These are phyloP conservation scores for Pseudogymnoascus sp. DNA, from an alignment of 2,329 filamentous ascomycete genomes.

Conservation along the genomic window DNA sequence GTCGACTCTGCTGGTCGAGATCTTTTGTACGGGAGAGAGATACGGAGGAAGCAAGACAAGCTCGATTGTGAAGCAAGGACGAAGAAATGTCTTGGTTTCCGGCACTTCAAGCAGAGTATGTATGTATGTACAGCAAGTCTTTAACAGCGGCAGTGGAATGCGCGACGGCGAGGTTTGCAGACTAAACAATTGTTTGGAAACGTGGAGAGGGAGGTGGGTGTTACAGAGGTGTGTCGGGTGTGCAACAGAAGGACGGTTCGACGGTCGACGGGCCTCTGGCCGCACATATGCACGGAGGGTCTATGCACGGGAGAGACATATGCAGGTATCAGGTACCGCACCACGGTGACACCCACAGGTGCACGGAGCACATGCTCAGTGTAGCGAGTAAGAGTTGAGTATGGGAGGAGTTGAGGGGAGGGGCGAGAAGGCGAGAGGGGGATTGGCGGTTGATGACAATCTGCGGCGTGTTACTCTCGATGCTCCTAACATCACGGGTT, in stretches of 20 bases:
- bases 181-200: not conserved
- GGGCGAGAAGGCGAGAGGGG: not conserved
- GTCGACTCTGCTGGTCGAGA: not conserved
- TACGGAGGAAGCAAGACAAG: not conserved
- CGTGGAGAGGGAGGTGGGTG: not conserved
- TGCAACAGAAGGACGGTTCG: not conserved
- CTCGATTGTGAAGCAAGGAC: not conserved
- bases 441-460: conserved; percentile 1
- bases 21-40: not conserved
- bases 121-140: not conserved
- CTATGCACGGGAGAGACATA: not conserved
- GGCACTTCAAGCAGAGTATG: not conserved
- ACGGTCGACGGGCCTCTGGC: not conserved
- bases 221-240: not conserved
- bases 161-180: not conserved
- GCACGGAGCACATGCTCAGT: not conserved
- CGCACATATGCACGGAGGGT: not conserved
- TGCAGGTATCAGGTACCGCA: not conserved
- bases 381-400: not conserved
- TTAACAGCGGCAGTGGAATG: not conserved
- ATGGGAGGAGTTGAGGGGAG: not conserved
- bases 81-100: not conserved
- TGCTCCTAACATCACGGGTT: not conserved
- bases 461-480: not conserved
- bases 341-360: not conserved